Evolutionary conservation across 768 basidiomycete species (phyloP).

Genomic region (Phanerochaete sordida): DNA sequence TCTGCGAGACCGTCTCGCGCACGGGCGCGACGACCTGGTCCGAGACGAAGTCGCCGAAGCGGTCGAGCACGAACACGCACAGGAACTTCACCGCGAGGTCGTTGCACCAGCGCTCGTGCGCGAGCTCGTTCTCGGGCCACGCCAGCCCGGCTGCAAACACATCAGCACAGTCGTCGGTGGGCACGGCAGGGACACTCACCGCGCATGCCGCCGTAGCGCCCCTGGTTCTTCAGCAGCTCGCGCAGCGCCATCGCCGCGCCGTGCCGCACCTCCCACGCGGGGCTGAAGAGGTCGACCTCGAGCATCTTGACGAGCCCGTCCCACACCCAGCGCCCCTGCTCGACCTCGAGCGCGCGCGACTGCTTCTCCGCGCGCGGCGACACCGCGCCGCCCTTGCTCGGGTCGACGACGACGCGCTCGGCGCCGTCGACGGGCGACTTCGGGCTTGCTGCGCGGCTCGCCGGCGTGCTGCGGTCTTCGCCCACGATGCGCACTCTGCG

Average conservation of each 20-base stretch:
- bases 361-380: constrained; percentile 74
- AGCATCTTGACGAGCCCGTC: constrained; percentile 77
- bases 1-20: constrained; percentile 93
- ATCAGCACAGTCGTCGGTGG: not conserved
- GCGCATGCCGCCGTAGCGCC: constrained; percentile 77
- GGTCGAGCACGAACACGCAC: constrained; percentile 88
- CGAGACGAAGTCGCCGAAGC: constrained; percentile 97
- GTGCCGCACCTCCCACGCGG: constrained; percentile 91
- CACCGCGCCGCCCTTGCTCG: constrained; percentile 82
- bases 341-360: constrained; percentile 73
- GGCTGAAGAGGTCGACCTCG: constrained; percentile 79
- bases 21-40: constrained; percentile 98
- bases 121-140: constrained; percentile 53
- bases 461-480: constrained; percentile 46
- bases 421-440: constrained; percentile 35
- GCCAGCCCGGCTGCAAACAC: constrained; percentile 44
- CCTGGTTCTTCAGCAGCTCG: constrained; percentile 83
- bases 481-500: constrained; percentile 71
- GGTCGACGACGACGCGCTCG: constrained; percentile 76
- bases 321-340: constrained; percentile 81
- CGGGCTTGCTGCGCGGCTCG: constrained; percentile 59
- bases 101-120: constrained; percentile 88
- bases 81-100: constrained; percentile 82
- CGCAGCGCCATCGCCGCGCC: constrained; percentile 90
- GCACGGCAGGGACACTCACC: constrained; percentile 36